These are phyloP conservation scores for Penicillium tannophilum DNA, from an alignment of 495 filamentous ascomycete species.

Conservation along the genomic window DNA sequence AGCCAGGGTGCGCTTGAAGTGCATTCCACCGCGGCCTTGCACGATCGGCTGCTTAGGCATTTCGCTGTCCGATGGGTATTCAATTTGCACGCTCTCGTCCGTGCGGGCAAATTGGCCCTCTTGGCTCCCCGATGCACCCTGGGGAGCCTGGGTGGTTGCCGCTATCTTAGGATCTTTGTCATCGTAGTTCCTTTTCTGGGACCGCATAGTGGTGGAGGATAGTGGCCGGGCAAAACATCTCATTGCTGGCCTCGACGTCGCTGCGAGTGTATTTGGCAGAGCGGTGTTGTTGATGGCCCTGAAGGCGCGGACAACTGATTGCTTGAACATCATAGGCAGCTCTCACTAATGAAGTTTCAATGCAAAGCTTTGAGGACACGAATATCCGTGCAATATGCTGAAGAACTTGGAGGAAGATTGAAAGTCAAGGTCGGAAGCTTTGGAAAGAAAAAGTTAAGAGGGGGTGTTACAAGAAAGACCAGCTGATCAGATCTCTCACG, in stretches of 20 bases:
- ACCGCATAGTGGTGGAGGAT: constrained; percentile 34
- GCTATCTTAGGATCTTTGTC: constrained; percentile 33
- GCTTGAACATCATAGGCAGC: not conserved
- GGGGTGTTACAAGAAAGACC: too few species aligned
- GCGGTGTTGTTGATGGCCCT: not conserved
- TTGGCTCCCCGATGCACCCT: constrained; percentile 33
- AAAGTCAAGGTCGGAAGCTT: too few species aligned
- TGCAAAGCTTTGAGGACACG: too few species aligned
- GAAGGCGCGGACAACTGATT: not conserved
- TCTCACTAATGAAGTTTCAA: too few species aligned
- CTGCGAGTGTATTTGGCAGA: not conserved
- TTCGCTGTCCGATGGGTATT: constrained; percentile 71
- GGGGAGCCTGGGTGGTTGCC: constrained; percentile 37
- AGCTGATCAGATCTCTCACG: too few species aligned
- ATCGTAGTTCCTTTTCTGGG: constrained; percentile 27
- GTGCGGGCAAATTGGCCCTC: constrained; percentile 70
- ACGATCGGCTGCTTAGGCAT: constrained; percentile 68
- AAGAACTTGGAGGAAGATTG: too few species aligned
- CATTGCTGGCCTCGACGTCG: not conserved
- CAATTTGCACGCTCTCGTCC: constrained; percentile 71
- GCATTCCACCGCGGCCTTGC: constrained; percentile 68
- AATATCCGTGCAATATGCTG: too few species aligned
- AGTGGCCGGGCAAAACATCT: constrained; percentile 10
- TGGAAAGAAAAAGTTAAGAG: too few species aligned
- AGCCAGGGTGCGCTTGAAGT: constrained; percentile 70